Percentiles rank a stretch among this genome's conserved stretches.
These are phyloP conservation scores for Pythium diclinum DNA, from an alignment of 352 stramenopile genomes.

Conservation along the genomic window DNA sequence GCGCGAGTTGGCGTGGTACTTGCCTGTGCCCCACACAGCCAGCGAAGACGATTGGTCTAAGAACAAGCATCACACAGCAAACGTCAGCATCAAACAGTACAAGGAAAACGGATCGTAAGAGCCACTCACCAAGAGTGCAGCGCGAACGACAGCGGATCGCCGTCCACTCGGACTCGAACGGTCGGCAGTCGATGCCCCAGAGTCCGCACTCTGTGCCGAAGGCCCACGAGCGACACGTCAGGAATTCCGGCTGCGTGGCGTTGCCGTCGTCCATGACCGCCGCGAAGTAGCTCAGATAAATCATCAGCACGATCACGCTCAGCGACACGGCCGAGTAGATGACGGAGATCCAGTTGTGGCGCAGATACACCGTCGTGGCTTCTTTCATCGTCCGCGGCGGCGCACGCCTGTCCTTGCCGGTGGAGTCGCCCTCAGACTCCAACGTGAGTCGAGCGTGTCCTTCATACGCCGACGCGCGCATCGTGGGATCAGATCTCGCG, in stretches of 20 bases:
- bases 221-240: constrained; percentile 66
- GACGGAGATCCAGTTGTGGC: constrained; percentile 33
- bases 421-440: constrained; percentile 10
- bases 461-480: not conserved
- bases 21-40: constrained; percentile 60
- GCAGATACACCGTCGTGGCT: constrained; percentile 19
- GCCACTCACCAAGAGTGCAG: constrained; percentile 50
- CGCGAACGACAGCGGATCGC: constrained; percentile 61
- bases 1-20: constrained; percentile 72
- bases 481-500: not conserved
- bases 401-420: constrained; percentile 17
- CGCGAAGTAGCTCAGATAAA: constrained; percentile 79
- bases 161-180: constrained; percentile 37
- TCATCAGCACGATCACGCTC: constrained; percentile 46
- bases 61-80: not conserved
- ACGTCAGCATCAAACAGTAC: not conserved
- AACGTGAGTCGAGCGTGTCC: not conserved
- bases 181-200: constrained; percentile 40
- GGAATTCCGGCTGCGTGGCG: constrained; percentile 39
- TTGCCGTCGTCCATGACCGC: constrained; percentile 49
- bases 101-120: too few relatives aligned
- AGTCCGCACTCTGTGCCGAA: constrained; percentile 63
- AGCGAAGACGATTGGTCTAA: constrained; percentile 64
- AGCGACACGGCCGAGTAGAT: constrained; percentile 49
- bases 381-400: constrained; percentile 2